Percentiles rank a stretch among this genome's conserved stretches.
Evolutionary conservation across 352 stramenopile genomes (phyloP).

Genomic region (Phytophthora pisi): DNA sequence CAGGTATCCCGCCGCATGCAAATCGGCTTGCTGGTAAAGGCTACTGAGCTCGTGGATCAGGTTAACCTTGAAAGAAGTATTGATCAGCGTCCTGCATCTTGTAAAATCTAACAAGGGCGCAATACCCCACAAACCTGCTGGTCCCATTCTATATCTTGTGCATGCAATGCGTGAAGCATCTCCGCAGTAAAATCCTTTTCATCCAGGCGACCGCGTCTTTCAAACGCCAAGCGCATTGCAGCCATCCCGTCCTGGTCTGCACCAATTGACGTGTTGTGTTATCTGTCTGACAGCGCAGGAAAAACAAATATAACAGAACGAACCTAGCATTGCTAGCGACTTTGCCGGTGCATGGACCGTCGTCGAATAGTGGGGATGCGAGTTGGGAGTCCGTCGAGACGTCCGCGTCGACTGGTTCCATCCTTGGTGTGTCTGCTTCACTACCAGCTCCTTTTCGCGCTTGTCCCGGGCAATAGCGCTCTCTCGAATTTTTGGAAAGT

Average conservation of each 20-base stretch:
- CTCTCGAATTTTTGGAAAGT: constrained; percentile 63
- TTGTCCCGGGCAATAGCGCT: constrained; percentile 44
- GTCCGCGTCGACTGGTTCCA: constrained; percentile 6
- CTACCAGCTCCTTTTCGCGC: constrained; percentile 40
- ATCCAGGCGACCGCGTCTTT: constrained; percentile 32
- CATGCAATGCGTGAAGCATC: constrained; percentile 39
- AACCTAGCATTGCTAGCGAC: constrained; percentile 12
- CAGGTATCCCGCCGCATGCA: constrained; percentile 33
- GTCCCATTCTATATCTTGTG: constrained; percentile 16
- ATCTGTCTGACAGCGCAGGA: neutral
- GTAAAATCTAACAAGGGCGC: neutral
- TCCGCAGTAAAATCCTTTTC: constrained; percentile 54
- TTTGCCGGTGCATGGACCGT: neutral
- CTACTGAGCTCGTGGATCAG: constrained; percentile 41
- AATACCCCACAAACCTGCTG: constrained; percentile 32
- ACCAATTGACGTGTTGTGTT: neutral
- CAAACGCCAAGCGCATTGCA: constrained; percentile 42
- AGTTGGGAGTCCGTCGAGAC: neutral
- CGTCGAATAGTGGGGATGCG: neutral
- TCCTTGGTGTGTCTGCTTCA: constrained; percentile 11
- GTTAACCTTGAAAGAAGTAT: constrained; percentile 29
- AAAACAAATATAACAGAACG: neutral
- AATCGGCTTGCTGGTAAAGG: constrained; percentile 50
- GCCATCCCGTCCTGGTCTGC: constrained; percentile 52
- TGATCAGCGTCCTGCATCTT: neutral